phyloP scores from a whole-genome alignment of 2,329 filamentous ascomycete genomes.

The Claviceps sp. region DNA sequence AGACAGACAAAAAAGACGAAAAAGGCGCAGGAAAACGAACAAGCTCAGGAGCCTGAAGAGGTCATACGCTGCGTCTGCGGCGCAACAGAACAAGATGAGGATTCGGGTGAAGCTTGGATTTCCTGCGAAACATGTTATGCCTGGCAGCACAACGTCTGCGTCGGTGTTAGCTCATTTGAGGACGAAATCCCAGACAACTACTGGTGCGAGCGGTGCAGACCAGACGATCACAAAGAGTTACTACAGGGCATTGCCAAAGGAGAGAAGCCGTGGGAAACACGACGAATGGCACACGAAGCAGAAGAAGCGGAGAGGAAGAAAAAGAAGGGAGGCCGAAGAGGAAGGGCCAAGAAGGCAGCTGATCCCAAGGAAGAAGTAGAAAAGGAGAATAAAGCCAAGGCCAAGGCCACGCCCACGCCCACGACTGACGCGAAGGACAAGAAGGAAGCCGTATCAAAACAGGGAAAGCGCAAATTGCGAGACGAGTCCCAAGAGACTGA shows the following conservation, averaged over 20 bases:
- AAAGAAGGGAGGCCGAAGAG: conserved; percentile 47
- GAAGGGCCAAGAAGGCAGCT: conserved; percentile 50
- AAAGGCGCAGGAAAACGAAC: conserved; percentile 50
- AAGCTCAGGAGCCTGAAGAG: conserved; percentile 46
- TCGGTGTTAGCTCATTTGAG: conserved; percentile 68
- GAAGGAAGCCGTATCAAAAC: conserved; percentile 18
- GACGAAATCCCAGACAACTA: conserved; percentile 74
- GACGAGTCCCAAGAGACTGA: conserved; percentile 43
- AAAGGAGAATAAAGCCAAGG: conserved; percentile 21
- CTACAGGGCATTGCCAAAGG: conserved; percentile 66
- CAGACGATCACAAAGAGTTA: conserved; percentile 69
- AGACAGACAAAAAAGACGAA: conserved; percentile 36
- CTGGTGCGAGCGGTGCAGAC: conserved; percentile 82
- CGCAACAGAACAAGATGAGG: conserved; percentile 70
- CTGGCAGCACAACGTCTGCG: conserved; percentile 97
- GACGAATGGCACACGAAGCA: conserved; percentile 49
- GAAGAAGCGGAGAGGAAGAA: conserved; percentile 46
- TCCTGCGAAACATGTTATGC: conserved; percentile 83
- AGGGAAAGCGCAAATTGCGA: conserved; percentile 42
- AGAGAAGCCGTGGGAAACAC: conserved; percentile 74
- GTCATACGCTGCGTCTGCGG: conserved; percentile 91
- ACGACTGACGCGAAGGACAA: conserved; percentile 30
- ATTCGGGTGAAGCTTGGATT: conserved; percentile 85
- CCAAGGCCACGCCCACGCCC: conserved; percentile 26
- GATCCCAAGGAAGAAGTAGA: conserved; percentile 50